A percentile compares a stretch with the other conserved stretches of the same genome.
These are phyloP conservation scores for Hymenoscyphus fructigenus DNA, from an alignment of 2,329 filamentous ascomycete species.

Conservation along the genomic window DNA sequence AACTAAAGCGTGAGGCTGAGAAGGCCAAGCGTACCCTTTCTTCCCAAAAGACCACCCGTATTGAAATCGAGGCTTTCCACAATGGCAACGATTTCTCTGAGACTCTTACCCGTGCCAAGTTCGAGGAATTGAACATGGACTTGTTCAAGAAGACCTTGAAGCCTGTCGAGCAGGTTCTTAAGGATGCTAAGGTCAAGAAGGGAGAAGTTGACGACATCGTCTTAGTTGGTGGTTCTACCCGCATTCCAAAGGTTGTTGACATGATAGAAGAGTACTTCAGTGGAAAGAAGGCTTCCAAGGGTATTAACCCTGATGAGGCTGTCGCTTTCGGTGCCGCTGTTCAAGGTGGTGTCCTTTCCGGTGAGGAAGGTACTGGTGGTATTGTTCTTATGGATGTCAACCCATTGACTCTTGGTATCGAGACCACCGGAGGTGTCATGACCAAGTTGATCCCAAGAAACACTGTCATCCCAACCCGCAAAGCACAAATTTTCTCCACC, in stretches of 20 bases:
- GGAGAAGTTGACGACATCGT: conserved; percentile 93
- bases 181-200: conserved; percentile 98
- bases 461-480: conserved; percentile 92
- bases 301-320: conserved; percentile 98
- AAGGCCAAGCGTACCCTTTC: conserved; percentile 99
- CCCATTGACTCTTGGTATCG: conserved; percentile 92
- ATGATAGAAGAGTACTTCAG: conserved; percentile 94
- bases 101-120: conserved; percentile 97
- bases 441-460: conserved; percentile 94
- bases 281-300: conserved; percentile 98
- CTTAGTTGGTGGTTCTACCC: conserved; percentile 95
- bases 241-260: conserved; percentile 96
- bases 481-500: conserved; percentile 97
- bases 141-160: conserved; percentile 99
- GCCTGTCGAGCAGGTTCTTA: conserved; percentile 97
- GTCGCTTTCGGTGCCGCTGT: conserved; percentile 97
- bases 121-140: conserved; percentile 98
- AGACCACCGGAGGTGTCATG: conserved; percentile 97
- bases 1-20: conserved; percentile 98
- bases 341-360: conserved; percentile 92
- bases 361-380: conserved; percentile 76
- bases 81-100: conserved; percentile 97
- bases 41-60: conserved; percentile 87
- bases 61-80: conserved; percentile 97
- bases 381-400: conserved; percentile 97